Percentiles rank a stretch among this genome's conserved stretches.
phyloP scores from a whole-genome alignment of 225 moss, liverwort and hornwort species.

The Polytrichum commune region DNA sequence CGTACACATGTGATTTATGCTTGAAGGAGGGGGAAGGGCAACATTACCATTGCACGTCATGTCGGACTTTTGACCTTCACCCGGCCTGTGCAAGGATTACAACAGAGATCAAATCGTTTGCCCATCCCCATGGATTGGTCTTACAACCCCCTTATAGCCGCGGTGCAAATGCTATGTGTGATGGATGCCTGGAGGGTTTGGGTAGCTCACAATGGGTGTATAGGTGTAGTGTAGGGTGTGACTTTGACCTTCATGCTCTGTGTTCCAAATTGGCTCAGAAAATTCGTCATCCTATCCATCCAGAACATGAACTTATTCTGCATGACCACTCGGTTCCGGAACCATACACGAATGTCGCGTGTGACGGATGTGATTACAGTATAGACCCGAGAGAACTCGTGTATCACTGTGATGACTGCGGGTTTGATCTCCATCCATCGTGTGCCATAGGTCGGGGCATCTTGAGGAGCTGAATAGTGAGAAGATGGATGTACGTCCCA shows the following conservation, averaged over 20 bases:
- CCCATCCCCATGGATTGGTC: constrained; percentile 37
- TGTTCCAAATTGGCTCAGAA: constrained; percentile 46
- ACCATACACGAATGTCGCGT: constrained; percentile 25
- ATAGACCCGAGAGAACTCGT: constrained; percentile 45
- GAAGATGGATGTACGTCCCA: too few relatives aligned
- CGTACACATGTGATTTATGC: constrained; percentile 45
- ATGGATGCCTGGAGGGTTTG: constrained; percentile 45
- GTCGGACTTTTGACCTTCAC: constrained; percentile 50
- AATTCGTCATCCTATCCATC: constrained; percentile 44
- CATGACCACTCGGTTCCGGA: constrained; percentile 24
- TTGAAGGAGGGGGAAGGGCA: constrained; percentile 34
- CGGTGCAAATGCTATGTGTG: constrained; percentile 44
- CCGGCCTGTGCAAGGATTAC: constrained; percentile 40
- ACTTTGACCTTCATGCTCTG: constrained; percentile 52
- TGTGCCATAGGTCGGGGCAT: constrained; percentile 35
- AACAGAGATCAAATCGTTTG: constrained; percentile 30
- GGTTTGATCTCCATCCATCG: constrained; percentile 53
- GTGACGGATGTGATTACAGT: constrained; percentile 34
- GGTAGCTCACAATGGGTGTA: constrained; percentile 53
- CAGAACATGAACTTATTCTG: constrained; percentile 49
- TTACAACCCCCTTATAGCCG: constrained; percentile 49
- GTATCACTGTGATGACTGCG: constrained; percentile 53
- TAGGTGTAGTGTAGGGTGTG: constrained; percentile 43
- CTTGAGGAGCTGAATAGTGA: constrained; percentile 33
- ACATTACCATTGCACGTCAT: constrained; percentile 45